These are phyloP conservation scores for Irpex lacteus DNA, from an alignment of 1,284 basidiomycete species.

Conservation along the genomic window DNA sequence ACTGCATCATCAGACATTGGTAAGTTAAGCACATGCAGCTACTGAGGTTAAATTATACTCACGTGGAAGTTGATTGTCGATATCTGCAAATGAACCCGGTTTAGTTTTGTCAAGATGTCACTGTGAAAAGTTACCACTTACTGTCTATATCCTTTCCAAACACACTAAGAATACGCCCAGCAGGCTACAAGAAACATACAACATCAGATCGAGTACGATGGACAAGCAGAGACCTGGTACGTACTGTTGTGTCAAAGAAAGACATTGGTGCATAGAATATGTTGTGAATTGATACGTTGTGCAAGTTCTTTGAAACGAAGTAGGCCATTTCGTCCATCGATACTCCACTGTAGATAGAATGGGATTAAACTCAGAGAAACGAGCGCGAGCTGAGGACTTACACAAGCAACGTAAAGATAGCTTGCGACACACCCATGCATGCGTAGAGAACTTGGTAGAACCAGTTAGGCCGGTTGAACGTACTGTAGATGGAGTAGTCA, in stretches of 20 bases:
- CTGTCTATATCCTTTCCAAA: slow-evolving; percentile 67
- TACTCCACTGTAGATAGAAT: slow-evolving; percentile 41
- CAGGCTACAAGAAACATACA: slow-evolving; percentile 35
- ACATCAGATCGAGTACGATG: background rate
- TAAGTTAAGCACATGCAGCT: background rate
- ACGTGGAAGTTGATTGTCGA: slow-evolving; percentile 62
- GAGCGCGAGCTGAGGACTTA: slow-evolving; percentile 29
- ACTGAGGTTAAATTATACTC: slow-evolving; percentile 15
- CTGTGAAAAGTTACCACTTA: slow-evolving; percentile 22
- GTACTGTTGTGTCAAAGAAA: slow-evolving; percentile 67
- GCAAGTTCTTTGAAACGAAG: slow-evolving; percentile 58
- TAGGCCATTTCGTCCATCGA: slow-evolving; percentile 56
- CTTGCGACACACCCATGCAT: slow-evolving; percentile 55
- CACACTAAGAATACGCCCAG: slow-evolving; percentile 62
- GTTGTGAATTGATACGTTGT: slow-evolving; percentile 50
- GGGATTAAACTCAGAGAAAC: background rate
- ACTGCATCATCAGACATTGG: slow-evolving; percentile 32
- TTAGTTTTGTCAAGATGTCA: background rate
- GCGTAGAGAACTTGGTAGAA: slow-evolving; percentile 78
- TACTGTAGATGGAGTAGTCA: slow-evolving; percentile 29
- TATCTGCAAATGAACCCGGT: slow-evolving; percentile 33
- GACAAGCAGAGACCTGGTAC: slow-evolving; percentile 12
- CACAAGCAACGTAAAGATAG: slow-evolving; percentile 63
- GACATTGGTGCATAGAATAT: slow-evolving; percentile 70
- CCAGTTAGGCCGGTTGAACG: slow-evolving; percentile 45